phyloP scores from a whole-genome alignment of 1,284 basidiomycete genomes.

The Ustilago lituana region DNA sequence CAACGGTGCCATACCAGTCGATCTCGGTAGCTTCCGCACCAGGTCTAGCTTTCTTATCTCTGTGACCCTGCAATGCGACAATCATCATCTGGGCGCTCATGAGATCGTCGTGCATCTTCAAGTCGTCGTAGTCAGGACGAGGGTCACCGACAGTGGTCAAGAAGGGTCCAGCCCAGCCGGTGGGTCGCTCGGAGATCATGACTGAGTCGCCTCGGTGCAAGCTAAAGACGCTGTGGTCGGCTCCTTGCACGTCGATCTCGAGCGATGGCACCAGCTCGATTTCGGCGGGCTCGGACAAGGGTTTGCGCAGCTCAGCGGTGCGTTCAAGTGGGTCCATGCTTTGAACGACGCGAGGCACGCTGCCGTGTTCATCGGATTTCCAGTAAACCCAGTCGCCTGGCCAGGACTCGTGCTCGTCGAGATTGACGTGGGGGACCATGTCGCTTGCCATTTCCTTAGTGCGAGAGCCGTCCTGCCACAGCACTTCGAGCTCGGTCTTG shows the following conservation, averaged over 20 bases:
- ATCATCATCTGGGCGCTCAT: constrained; percentile 29
- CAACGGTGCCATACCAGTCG: constrained; percentile 70
- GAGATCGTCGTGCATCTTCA: constrained; percentile 32
- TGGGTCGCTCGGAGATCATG: constrained; percentile 75
- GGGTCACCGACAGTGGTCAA: constrained; percentile 45
- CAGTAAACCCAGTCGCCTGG: constrained; percentile 91
- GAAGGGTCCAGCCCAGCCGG: constrained; percentile 70
- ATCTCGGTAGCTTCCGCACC: constrained; percentile 50
- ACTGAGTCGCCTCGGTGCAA: constrained; percentile 84
- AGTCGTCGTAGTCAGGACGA: constrained; percentile 29
- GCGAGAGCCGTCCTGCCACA: constrained; percentile 86
- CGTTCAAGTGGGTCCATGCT: constrained; percentile 61
- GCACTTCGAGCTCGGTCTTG: constrained; percentile 75
- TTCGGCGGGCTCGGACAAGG: constrained; percentile 51
- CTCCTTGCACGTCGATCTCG: constrained; percentile 85
- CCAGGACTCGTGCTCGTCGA: constrained; percentile 68
- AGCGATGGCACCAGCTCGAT: constrained; percentile 81
- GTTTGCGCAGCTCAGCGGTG: constrained; percentile 57
- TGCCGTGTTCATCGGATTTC: constrained; percentile 76
- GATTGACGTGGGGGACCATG: constrained; percentile 78
- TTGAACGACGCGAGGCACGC: constrained; percentile 78
- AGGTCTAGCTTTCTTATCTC: constrained; percentile 5
- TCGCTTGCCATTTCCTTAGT: constrained; percentile 74
- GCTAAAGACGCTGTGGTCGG: constrained; percentile 71
- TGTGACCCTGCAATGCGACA: background rate